Base-by-base conservation (phyloP, 768 basidiomycete genomes). In the Psilocybe cyanescens region DNA sequence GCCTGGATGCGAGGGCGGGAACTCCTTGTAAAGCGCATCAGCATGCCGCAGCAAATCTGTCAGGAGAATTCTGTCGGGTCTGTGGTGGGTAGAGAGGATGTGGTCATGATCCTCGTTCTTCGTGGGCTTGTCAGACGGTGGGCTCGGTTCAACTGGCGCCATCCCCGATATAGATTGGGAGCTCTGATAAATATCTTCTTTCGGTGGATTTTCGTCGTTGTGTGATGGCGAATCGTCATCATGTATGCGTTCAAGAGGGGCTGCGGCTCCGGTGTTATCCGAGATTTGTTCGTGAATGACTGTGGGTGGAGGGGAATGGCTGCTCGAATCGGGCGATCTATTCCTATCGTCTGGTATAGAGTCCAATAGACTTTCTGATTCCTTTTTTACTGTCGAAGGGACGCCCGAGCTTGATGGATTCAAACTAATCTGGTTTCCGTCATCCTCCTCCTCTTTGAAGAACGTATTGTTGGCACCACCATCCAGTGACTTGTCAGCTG, bases 1-100 rank as follows among this genome's bases (percentile, higher is more conserved):
- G 0, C 72, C 76, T 8, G 86, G 81, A 55, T 89, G 81, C 1
- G 80, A 76, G 2, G 90, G 89, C 3, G 91, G 90, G 71, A 82
- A 89, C 17, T 69, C 65, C n/a, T 70, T 64, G 52, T 82, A 84
- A 11, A 94, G 83, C 7, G 74, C 78, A 66, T 92, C 90, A 1
- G 91, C 81, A 29, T 78, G 78, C 4, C 69, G 70, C 19, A 93
- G 80, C 30, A 92, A 79, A 28, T 78, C 68, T 4, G 83, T 74
- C 49, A 88, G 79, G 3, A 79, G 76, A 16, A 81, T 64, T 17
- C 70, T 69, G 2, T 78, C 71, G 17, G 62, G 50, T 17, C 39
- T 24, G 35, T 37, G 31, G 45, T 52, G 30, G 11, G 29, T 30
- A 3, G 46, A 28, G 46, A n/a, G 31, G 30, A 24, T 55, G 31